Base-by-base conservation (phyloP, 2,329 filamentous ascomycete genomes). In the Gnomoniopsis smithogilvyi region DNA sequence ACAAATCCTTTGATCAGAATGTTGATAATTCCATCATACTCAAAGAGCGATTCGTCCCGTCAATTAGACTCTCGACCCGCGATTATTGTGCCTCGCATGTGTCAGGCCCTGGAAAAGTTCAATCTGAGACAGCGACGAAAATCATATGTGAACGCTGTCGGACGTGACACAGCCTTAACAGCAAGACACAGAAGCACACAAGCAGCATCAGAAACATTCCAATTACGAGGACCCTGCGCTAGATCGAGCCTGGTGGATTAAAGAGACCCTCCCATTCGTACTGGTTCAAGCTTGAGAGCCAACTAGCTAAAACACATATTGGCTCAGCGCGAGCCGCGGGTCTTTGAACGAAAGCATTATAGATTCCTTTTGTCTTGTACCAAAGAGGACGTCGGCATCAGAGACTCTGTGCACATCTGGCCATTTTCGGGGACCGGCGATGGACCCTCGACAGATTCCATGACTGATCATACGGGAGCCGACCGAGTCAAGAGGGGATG, bases 401-500 rank as follows among this genome's bases (percentile, higher is more conserved):
- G 30, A 46, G 45, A 17, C 50, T 49, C 49, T 59, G 56, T 33
- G 30, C 45, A 36, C 26, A 56, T 49, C 49, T 59, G 56, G 19
- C 34, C 56, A 59, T 59, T 52, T 48, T 46, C 41, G 59, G 48
- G 41, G 47, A 36, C 47, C 38, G 45, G 48, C 51, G 49, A 38
- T 53, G 46, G 47, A 50, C 6, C 55, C 59, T 61, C 59, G 59
- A 38, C 51, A 59, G 59, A 59, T 56, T 30, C 26, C 26, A 4
- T 30, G 26, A 30, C 26, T 24, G 24, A 50, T 52, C 52, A 46
- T 26, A 52, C 46, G 26, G 34, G 36, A 17, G 48, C 3, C 22
- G 36, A 12, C 24, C 52, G 58, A 60, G 47, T 38, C 41, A 26
- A 52, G 48, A n/a, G 30, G 21, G 30, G 48, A 17, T n/a, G 21